Percentiles rank a stretch among this genome's conserved stretches.
phyloP scores from a whole-genome alignment of 1,139 yeast species.

The Nadsonia commutata region DNA sequence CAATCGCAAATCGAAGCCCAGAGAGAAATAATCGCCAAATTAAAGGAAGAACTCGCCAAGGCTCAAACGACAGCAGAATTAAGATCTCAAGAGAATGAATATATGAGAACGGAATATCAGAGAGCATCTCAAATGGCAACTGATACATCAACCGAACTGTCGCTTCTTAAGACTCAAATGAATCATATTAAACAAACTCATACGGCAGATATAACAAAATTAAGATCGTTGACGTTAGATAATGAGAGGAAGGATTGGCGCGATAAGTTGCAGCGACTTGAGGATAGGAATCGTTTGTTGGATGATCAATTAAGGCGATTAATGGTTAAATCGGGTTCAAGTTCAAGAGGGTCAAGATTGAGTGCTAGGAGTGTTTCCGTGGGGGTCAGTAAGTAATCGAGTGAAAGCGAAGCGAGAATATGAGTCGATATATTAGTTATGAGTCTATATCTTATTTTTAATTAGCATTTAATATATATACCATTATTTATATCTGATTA shows the following conservation, averaged over 20 bases:
- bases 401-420: too few relatives aligned
- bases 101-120: constrained; percentile 50
- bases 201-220: constrained; percentile 17
- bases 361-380: too few relatives aligned
- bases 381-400: too few relatives aligned
- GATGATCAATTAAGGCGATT: constrained; percentile 23
- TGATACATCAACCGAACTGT: constrained; percentile 35
- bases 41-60: constrained; percentile 27
- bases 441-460: too few relatives aligned
- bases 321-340: background rate
- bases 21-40: too few relatives aligned
- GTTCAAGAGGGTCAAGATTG: background rate
- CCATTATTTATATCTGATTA: too few relatives aligned
- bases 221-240: constrained; percentile 17
- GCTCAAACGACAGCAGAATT: constrained; percentile 26
- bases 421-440: too few relatives aligned
- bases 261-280: constrained; percentile 18
- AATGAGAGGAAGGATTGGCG: constrained; percentile 19
- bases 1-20: too few relatives aligned
- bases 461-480: too few relatives aligned
- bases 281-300: constrained; percentile 15
- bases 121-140: constrained; percentile 42
- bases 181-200: constrained; percentile 21
- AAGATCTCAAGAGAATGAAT: constrained; percentile 41
- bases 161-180: constrained; percentile 22